Evolutionary conservation across 257 asterid genomes (phyloP).

Genomic region (Solanum chiquidenum): DNA sequence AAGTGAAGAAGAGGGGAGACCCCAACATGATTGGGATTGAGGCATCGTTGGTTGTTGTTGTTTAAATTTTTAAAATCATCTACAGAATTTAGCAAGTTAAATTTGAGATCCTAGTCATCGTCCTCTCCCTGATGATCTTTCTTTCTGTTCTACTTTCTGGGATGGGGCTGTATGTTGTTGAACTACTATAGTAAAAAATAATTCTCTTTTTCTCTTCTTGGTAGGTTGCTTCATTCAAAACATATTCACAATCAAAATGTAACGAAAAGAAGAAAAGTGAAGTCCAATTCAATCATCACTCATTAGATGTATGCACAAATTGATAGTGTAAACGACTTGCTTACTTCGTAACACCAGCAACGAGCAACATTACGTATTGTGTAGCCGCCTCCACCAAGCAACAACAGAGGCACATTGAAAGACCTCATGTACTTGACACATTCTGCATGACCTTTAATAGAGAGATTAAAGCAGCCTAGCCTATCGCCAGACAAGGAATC

Average conservation of each 20-base stretch:
- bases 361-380: conserved; percentile 37
- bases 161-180: not conserved
- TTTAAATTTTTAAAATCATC: no score
- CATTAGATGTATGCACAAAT: not conserved
- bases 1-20: no score
- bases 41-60: no score
- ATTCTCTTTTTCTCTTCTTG: not conserved
- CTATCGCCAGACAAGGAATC: conserved; percentile 35
- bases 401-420: conserved; percentile 26
- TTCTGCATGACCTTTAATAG: conserved; percentile 32
- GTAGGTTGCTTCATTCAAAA: not conserved
- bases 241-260: not conserved
- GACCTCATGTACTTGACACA: conserved; percentile 36
- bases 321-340: not conserved
- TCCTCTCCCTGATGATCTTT: no score
- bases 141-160: no score
- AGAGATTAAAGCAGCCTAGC: conserved; percentile 34
- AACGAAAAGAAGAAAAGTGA: not conserved
- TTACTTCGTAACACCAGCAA: conserved; percentile 40
- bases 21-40: no score
- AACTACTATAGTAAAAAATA: not conserved
- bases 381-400: conserved; percentile 38
- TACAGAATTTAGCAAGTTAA: no score
- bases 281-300: not conserved
- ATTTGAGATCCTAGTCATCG: no score